These are phyloP conservation scores for Prunus kanzakura DNA, from an alignment of 306 rosid genomes.

Conservation along the genomic window DNA sequence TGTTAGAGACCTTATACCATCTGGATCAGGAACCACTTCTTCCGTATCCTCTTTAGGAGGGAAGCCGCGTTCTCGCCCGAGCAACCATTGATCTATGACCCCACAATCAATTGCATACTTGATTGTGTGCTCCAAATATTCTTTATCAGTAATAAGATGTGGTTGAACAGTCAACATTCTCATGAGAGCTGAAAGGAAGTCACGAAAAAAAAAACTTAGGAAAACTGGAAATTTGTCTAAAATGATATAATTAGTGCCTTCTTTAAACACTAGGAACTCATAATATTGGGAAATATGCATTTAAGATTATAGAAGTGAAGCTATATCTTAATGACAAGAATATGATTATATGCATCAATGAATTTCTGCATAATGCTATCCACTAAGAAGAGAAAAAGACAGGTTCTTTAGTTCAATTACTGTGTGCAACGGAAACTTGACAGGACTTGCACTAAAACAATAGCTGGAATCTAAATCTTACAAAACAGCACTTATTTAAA, in stretches of 20 bases:
- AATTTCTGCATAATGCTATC: not conserved
- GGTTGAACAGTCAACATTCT: conserved; percentile 81
- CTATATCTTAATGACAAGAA: not conserved
- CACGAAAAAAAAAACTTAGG: conserved; percentile 14
- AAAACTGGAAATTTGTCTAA: not conserved
- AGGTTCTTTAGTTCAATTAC: not conserved
- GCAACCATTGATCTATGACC: conserved; percentile 81
- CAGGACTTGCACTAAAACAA: not conserved
- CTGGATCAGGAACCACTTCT: conserved; percentile 50
- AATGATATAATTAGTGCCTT: too few relatives aligned
- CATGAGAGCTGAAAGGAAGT: conserved; percentile 64
- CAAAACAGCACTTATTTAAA: not conserved
- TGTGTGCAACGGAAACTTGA: not conserved
- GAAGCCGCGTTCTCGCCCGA: conserved; percentile 57
- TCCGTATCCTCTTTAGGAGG: conserved; percentile 71
- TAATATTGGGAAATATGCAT: too few relatives aligned
- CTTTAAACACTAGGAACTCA: too few relatives aligned
- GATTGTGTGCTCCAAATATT: conserved; percentile 64
- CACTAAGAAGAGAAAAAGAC: not conserved
- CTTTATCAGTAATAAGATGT: conserved; percentile 64
- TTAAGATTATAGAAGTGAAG: not conserved
- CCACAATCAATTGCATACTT: conserved; percentile 86
- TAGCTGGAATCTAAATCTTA: conserved; percentile 18
- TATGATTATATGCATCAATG: not conserved
- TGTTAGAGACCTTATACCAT: conserved; percentile 68